phyloP scores from a whole-genome alignment of 2,329 filamentous ascomycete species.

The Cercospora sp. region DNA sequence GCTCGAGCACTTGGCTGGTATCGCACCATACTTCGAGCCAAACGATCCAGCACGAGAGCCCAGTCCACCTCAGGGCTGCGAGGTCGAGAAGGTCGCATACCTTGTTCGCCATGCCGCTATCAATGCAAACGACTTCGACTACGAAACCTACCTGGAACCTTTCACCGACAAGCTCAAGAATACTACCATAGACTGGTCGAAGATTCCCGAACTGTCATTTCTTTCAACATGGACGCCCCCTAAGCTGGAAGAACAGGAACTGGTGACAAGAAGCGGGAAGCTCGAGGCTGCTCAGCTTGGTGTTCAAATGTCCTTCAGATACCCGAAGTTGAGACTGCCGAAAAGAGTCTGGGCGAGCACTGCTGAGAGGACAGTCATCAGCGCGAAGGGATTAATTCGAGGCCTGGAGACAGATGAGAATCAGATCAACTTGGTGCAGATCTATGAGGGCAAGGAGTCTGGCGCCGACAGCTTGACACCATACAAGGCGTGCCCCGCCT shows the following conservation, averaged over 20 bases:
- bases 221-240: constrained; percentile 59
- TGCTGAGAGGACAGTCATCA: constrained; percentile 61
- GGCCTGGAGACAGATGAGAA: constrained; percentile 56
- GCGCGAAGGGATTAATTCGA: constrained; percentile 59
- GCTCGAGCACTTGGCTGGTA: constrained; percentile 52
- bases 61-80: constrained; percentile 52
- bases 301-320: constrained; percentile 59
- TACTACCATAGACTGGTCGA: constrained; percentile 59
- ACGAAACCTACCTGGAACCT: constrained; percentile 53
- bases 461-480: constrained; percentile 64
- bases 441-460: constrained; percentile 58
- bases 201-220: constrained; percentile 58
- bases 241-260: constrained; percentile 54
- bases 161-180: constrained; percentile 60
- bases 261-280: constrained; percentile 62
- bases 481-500: constrained; percentile 65
- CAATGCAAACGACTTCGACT: constrained; percentile 55
- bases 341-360: constrained; percentile 62
- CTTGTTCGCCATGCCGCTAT: constrained; percentile 54
- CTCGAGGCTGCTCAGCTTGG: constrained; percentile 62
- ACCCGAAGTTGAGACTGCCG: constrained; percentile 56
- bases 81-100: constrained; percentile 52
- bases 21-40: constrained; percentile 54
- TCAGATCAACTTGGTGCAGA: constrained; percentile 56
- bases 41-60: constrained; percentile 50